Conservation (phyloP, 495 filamentous ascomycete species). For the Extremus antarcticus region DNA sequence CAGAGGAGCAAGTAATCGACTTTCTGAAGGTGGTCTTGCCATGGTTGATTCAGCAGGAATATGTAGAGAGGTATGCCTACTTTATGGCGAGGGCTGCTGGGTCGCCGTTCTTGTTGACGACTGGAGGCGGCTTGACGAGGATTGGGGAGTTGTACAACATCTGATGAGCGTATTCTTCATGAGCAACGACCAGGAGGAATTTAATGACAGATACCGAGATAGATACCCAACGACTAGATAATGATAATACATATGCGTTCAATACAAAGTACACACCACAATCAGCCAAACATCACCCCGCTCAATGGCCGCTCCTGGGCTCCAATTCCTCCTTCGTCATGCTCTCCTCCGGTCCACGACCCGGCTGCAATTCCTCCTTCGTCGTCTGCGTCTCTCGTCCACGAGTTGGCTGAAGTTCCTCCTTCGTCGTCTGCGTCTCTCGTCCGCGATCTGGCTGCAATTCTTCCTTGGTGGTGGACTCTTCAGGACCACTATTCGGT, state of each 20-base stretch:
- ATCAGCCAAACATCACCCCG: background rate
- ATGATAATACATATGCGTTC: too few relatives aligned
- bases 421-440: background rate
- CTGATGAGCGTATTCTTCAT: background rate
- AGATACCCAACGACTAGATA: too few relatives aligned
- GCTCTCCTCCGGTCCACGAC: background rate
- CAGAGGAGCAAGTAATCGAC: too few relatives aligned
- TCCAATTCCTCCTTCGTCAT: background rate
- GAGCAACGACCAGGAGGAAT: too few relatives aligned
- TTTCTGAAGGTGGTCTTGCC: too few relatives aligned
- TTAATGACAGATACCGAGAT: too few relatives aligned
- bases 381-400: background rate
- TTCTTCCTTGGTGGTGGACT: background rate
- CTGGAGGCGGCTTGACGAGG: background rate
- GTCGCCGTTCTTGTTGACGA: background rate
- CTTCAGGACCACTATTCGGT: background rate
- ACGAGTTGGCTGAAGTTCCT: background rate
- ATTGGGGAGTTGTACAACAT: background rate
- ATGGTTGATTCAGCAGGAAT: background rate
- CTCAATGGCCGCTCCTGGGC: background rate
- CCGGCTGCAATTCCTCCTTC: background rate
- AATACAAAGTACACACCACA: background rate
- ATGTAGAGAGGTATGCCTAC: background rate
- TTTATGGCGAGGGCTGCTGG: background rate
- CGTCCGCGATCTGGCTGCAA: background rate